These are phyloP conservation scores for Yamadazyma triangularis DNA, from an alignment of 1,139 yeast species.

Conservation along the genomic window DNA sequence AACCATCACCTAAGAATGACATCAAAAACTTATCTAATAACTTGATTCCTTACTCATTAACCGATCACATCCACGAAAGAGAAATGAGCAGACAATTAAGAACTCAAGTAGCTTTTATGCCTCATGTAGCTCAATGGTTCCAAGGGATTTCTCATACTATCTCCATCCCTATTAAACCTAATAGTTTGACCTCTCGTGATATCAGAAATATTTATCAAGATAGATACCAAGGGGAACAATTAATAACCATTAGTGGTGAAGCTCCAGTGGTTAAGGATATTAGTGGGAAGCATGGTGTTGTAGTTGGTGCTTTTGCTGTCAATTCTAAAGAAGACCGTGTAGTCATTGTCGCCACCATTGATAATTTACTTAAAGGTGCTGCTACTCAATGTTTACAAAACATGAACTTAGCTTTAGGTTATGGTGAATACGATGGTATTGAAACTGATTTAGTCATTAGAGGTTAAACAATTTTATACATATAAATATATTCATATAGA, in stretches of 20 bases:
- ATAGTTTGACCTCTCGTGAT: conserved; percentile 72
- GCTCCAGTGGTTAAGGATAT: conserved; percentile 91
- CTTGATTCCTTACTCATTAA: conserved; percentile 89
- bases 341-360: conserved; percentile 91
- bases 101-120: conserved; percentile 78
- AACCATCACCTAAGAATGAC: conserved; percentile 96
- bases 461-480: conserved; percentile 22
- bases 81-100: conserved; percentile 85
- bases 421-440: conserved; percentile 93
- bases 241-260: conserved; percentile 81
- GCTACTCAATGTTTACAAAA: conserved; percentile 98
- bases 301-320: conserved; percentile 93
- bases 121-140: conserved; percentile 99
- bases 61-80: conserved; percentile 94
- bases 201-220: conserved; percentile 84
- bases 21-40: conserved; percentile 68
- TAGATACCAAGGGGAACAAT: conserved; percentile 80
- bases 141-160: conserved; percentile 95
- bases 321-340: conserved; percentile 85
- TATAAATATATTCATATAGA: no score
- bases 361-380: conserved; percentile 94
- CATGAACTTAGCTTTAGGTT: conserved; percentile 83
- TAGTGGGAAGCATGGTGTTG: conserved; percentile 91
- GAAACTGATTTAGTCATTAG: conserved; percentile 57
- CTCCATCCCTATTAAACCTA: conserved; percentile 74